These are phyloP conservation scores for Micromonas commoda DNA, from an alignment of 139 green algal species.

Conservation along the genomic window DNA sequence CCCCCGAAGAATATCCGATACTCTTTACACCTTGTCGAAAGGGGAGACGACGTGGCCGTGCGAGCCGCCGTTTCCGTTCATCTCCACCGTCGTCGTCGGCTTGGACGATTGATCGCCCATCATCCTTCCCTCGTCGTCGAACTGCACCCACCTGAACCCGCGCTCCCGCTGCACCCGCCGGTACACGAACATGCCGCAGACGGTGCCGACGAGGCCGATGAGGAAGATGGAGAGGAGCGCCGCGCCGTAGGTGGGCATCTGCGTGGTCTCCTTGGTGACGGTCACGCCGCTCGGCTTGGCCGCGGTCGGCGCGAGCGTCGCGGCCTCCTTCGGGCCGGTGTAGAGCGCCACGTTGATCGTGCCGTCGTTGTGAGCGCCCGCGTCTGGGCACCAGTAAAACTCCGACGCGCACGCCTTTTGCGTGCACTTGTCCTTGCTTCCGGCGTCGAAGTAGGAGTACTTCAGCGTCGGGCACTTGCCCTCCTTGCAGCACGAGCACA, in stretches of 20 bases:
- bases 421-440: neutral
- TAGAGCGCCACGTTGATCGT: neutral
- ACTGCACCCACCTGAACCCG: neutral
- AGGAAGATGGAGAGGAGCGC: neutral
- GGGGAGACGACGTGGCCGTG: too few species aligned
- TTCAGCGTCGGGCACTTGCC: too few species aligned
- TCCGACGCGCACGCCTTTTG: neutral
- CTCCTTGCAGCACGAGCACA: neutral
- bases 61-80: too few species aligned
- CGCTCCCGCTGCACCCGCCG: neutral
- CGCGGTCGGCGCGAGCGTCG: too few species aligned
- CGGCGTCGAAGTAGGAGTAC: neutral
- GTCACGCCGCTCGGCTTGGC: too few species aligned
- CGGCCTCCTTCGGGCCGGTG: too few species aligned
- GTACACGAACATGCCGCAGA: neutral
- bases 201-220: neutral
- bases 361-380: too few species aligned
- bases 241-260: neutral
- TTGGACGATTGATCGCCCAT: neutral
- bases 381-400: neutral
- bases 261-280: neutral
- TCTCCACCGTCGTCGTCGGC: too few species aligned
- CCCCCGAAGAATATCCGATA: too few species aligned
- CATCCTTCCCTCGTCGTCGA: neutral
- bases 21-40: too few species aligned